Percentiles rank a stretch among this genome's conserved stretches.
These are phyloP conservation scores for Lichtheimia hyalospora DNA, from an alignment of 371 early-diverging fungal genomes.

Conservation along the genomic window DNA sequence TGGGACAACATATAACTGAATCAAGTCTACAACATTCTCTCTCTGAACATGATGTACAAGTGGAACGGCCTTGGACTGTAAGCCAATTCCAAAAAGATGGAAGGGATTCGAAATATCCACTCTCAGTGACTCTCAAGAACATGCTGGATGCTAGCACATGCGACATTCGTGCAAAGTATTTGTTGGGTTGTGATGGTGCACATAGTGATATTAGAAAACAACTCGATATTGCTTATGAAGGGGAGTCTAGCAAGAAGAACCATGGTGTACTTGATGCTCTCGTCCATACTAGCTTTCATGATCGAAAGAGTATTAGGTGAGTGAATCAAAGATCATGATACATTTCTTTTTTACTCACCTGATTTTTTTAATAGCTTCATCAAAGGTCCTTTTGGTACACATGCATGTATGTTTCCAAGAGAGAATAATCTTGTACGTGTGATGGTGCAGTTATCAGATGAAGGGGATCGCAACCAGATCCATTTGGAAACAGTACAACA, in stretches of 20 bases:
- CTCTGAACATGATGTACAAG: constrained; percentile 31
- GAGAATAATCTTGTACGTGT: constrained; percentile 43
- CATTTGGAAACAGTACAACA: constrained; percentile 40
- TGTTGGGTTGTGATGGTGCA: constrained; percentile 46
- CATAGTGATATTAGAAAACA: constrained; percentile 40
- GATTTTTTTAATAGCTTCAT: not conserved
- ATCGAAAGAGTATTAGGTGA: constrained; percentile 41
- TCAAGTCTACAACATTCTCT: constrained; percentile 33
- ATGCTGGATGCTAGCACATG: constrained; percentile 22
- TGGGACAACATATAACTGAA: constrained; percentile 49
- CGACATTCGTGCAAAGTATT: constrained; percentile 31
- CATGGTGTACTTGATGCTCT: constrained; percentile 42
- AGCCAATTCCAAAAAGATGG: constrained; percentile 11
- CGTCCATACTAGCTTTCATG: constrained; percentile 37
- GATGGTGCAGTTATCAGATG: constrained; percentile 39
- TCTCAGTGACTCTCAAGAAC: constrained; percentile 32
- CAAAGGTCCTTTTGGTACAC: constrained; percentile 6
- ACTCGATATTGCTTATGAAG: constrained; percentile 31
- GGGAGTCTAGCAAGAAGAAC: constrained; percentile 36
- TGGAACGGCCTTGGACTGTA: constrained; percentile 38
- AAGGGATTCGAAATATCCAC: constrained; percentile 18
- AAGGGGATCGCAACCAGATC: constrained; percentile 35
- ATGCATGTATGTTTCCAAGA: constrained; percentile 32
- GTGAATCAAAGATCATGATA: not conserved
- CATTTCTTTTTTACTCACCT: not conserved